phyloP scores from a whole-genome alignment of 192 early-diverging fungal species.

The Dissophora globulifera region DNA sequence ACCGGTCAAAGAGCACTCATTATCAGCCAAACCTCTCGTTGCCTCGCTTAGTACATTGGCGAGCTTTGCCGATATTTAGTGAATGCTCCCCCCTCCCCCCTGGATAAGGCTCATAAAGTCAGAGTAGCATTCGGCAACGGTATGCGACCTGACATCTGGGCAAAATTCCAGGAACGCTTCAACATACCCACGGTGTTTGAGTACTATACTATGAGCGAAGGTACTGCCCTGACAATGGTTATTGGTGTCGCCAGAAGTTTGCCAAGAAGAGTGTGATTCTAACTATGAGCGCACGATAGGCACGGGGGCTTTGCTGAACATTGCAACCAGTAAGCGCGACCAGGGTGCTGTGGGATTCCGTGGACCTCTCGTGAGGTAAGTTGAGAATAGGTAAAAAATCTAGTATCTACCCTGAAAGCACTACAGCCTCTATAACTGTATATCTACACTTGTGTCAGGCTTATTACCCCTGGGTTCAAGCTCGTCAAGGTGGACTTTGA shows the following conservation, averaged over 20 bases:
- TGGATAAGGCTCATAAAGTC: conserved; percentile 66
- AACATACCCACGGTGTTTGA: conserved; percentile 68
- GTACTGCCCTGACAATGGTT: no score
- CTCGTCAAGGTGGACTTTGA: conserved; percentile 68
- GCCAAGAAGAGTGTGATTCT: no score
- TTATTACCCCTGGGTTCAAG: conserved; percentile 32
- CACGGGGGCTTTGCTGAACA: conserved; percentile 49
- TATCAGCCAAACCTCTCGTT: no score
- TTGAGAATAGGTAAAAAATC: background rate
- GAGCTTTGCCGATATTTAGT: conserved; percentile 76
- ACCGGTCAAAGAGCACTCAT: no score
- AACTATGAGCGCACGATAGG: no score
- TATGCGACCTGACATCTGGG: conserved; percentile 76
- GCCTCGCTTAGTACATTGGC: conserved; percentile 66
- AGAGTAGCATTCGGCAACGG: conserved; percentile 74
- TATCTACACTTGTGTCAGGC: conserved; percentile 1
- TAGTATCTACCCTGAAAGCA: no score
- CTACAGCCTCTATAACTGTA: no score
- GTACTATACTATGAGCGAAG: conserved; percentile 76
- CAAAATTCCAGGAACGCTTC: conserved; percentile 69
- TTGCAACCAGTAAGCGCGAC: conserved; percentile 58
- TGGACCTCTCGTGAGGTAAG: conserved; percentile 54
- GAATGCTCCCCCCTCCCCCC: conserved; percentile 54
- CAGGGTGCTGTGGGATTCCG: conserved; percentile 72
- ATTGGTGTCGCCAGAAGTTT: no score